Conservation (phyloP, 305 asterid genomes). For the Fraxinus paxiana region DNA sequence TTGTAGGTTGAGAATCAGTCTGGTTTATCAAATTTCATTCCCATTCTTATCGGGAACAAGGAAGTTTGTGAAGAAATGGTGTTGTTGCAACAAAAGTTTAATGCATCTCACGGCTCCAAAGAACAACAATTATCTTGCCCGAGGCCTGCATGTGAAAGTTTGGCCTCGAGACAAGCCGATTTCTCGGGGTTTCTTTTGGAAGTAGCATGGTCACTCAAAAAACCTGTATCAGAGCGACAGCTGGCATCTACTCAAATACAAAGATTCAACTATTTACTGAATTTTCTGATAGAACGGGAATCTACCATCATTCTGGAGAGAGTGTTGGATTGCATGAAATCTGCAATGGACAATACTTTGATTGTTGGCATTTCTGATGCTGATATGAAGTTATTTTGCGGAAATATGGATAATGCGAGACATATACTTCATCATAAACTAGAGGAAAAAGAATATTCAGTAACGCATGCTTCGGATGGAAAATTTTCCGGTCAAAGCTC, state of each 20-base stretch:
- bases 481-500: constrained; percentile 24
- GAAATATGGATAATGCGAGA: constrained; percentile 43
- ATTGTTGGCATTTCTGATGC: constrained; percentile 39
- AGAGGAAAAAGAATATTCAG: constrained; percentile 21
- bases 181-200: constrained; percentile 60
- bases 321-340: constrained; percentile 37
- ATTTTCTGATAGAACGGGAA: constrained; percentile 47
- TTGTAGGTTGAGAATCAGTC: constrained; percentile 89
- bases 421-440: constrained; percentile 30
- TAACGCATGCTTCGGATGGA: constrained; percentile 18
- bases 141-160: constrained; percentile 40
- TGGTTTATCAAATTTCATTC: constrained; percentile 88
- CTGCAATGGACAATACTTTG: constrained; percentile 28
- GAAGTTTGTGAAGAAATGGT: constrained; percentile 80
- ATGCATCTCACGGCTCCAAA: constrained; percentile 25
- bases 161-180: constrained; percentile 37
- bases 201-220: constrained; percentile 73
- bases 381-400: constrained; percentile 41
- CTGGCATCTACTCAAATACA: constrained; percentile 42
- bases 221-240: constrained; percentile 39
- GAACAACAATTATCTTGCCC: constrained; percentile 28
- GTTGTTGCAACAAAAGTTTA: constrained; percentile 45
- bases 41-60: constrained; percentile 67
- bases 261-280: constrained; percentile 49
- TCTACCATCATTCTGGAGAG: constrained; percentile 53